Conservation (phyloP, 2,329 filamentous ascomycete species). For the Chaetomium strumarium region DNA sequence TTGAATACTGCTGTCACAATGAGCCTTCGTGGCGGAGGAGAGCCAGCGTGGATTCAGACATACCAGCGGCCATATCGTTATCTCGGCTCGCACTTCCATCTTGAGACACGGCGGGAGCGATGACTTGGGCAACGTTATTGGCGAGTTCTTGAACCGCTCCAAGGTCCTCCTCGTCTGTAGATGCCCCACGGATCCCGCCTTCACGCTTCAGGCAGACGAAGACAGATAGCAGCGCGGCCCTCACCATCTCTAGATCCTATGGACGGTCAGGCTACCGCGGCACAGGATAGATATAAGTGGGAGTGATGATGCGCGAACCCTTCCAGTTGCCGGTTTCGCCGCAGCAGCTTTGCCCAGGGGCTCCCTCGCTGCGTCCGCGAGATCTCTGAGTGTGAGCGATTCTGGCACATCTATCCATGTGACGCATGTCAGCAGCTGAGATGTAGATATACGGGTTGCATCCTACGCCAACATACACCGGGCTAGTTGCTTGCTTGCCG, state of each 20-base stretch:
- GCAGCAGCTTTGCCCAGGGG: neutral
- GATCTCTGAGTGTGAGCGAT: conserved; percentile 11
- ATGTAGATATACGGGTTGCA: neutral
- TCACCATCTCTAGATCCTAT: neutral
- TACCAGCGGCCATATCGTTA: conserved; percentile 1
- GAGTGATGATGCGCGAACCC: neutral
- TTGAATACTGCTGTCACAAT: neutral
- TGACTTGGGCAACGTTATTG: conserved; percentile 5
- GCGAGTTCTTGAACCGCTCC: neutral
- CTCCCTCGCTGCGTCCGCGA: neutral
- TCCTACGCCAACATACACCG: conserved; percentile 1
- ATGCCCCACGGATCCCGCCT: neutral
- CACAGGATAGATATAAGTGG: neutral
- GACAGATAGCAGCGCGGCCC: conserved; percentile 5
- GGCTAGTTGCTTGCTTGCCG: conserved; percentile 1
- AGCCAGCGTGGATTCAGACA: neutral
- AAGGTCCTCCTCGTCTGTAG: neutral
- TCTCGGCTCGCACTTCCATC: neutral
- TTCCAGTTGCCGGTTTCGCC: neutral
- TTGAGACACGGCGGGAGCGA: conserved; percentile 10
- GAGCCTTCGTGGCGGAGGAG: neutral
- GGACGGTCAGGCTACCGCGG: neutral
- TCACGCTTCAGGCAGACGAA: conserved; percentile 13
- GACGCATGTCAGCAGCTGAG: neutral
- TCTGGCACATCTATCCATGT: neutral